phyloP scores from a whole-genome alignment of 345 rosid genomes.

The Mangifera indica region DNA sequence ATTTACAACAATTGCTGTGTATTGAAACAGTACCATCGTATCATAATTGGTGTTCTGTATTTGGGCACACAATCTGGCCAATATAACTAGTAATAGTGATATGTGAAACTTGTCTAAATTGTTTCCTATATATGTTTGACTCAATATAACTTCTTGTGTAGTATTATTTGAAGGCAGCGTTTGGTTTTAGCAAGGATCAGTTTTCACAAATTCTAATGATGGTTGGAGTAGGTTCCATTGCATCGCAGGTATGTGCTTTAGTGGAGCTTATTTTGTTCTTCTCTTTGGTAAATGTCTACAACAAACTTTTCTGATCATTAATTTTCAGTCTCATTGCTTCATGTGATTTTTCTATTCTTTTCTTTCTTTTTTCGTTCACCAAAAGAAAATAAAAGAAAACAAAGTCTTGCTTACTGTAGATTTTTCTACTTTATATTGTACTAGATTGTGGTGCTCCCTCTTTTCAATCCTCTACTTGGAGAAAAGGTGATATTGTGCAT shows the following conservation, averaged over 20 bases:
- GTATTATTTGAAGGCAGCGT: conserved; percentile 42
- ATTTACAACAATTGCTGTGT: neutral
- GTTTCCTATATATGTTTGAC: conserved; percentile 7
- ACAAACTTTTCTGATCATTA: too few species aligned
- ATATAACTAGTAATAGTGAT: neutral
- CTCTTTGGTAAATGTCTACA: neutral
- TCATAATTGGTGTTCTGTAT: neutral
- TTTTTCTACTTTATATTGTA: neutral
- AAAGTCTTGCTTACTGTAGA: neutral
- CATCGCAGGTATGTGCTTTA: conserved; percentile 38
- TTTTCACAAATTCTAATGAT: conserved; percentile 43
- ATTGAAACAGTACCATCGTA: too few species aligned
- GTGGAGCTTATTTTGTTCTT: neutral
- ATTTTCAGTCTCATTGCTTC: neutral
- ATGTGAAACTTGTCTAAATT: neutral
- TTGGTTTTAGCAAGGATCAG: conserved; percentile 47
- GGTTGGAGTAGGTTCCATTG: conserved; percentile 45
- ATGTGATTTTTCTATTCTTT: neutral
- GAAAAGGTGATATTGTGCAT: conserved; percentile 43
- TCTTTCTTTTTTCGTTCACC: neutral
- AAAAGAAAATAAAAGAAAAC: too few species aligned
- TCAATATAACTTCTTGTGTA: conserved; percentile 12
- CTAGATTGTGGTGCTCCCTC: conserved; percentile 52
- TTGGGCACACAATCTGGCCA: neutral
- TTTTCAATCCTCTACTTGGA: conserved; percentile 45